Percentiles rank a stretch among this genome's conserved stretches.
These are phyloP conservation scores for Hypoxylon sp. DNA, from an alignment of 2,329 filamentous ascomycete species.

Conservation along the genomic window DNA sequence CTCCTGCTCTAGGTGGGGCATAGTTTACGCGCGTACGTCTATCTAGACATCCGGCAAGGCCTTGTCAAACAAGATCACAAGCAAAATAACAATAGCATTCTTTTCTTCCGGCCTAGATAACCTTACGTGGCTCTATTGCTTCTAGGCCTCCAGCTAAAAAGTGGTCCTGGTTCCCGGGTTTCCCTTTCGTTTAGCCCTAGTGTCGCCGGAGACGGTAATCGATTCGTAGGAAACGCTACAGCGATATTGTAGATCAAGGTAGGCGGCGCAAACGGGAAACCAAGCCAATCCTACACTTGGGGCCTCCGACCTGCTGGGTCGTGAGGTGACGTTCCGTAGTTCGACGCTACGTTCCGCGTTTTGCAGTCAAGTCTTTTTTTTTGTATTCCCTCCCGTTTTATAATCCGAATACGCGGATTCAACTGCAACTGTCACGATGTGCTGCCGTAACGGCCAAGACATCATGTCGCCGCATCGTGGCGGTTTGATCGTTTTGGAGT, in stretches of 20 bases:
- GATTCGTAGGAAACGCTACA: conserved; percentile 30
- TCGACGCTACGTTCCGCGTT: not conserved
- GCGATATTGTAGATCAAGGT: not conserved
- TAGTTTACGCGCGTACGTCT: no score
- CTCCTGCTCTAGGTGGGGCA: conserved; percentile 13
- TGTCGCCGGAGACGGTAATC: conserved; percentile 24
- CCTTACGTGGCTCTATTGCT: conserved; percentile 20
- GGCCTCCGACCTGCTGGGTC: conserved; percentile 28
- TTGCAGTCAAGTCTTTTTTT: not conserved
- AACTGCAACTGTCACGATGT: not conserved
- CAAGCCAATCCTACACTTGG: not conserved
- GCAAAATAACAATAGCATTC: conserved; percentile 4
- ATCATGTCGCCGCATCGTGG: conserved; percentile 6
- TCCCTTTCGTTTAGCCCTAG: no score
- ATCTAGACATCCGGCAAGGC: no score
- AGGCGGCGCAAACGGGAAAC: conserved; percentile 9
- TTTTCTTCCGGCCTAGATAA: conserved; percentile 23
- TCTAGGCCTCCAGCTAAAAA: conserved; percentile 5
- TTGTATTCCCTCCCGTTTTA: conserved; percentile 1
- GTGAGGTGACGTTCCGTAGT: conserved; percentile 33
- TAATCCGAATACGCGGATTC: conserved; percentile 16
- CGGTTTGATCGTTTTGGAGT: conserved; percentile 15
- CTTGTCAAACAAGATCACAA: conserved; percentile 12
- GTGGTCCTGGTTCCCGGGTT: conserved; percentile 24
- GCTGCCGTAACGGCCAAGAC: conserved; percentile 9